Conservation (phyloP, 2,329 filamentous ascomycete species). For the Pseudocercospora cruenta region DNA sequence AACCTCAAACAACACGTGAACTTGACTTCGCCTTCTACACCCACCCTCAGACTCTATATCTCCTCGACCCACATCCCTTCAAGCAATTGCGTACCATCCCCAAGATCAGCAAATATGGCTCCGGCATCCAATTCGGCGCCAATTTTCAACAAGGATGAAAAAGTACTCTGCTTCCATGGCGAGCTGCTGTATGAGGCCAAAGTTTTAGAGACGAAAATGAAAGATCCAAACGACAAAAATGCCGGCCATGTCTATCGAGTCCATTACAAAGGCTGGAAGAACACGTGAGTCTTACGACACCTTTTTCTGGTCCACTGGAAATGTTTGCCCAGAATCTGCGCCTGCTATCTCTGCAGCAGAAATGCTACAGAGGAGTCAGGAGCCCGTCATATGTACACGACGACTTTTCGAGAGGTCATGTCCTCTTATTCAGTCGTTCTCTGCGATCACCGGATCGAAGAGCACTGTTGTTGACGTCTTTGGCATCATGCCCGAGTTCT, state of each 20-base stretch:
- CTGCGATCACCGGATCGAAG: neutral
- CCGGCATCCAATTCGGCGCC: conserved; percentile 25
- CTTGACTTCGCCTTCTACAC: neutral
- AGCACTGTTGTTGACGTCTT: neutral
- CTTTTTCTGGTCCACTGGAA: neutral
- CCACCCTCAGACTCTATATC: neutral
- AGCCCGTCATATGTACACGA: neutral
- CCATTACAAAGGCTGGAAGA: conserved; percentile 99
- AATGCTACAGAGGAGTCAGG: neutral
- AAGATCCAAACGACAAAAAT: conserved; percentile 67
- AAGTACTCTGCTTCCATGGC: conserved; percentile 94
- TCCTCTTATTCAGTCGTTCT: neutral
- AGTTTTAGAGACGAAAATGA: conserved; percentile 75
- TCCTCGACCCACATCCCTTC: conserved; percentile 1
- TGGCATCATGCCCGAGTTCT: neutral
- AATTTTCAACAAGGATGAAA: conserved; percentile 76
- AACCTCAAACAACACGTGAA: conserved; percentile 1
- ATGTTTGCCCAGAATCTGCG: neutral
- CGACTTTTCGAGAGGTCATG: neutral
- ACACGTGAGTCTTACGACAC: conserved; percentile 67
- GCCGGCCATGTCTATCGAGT: conserved; percentile 85
- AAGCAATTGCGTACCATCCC: neutral
- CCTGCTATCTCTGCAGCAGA: neutral
- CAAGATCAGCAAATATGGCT: conserved; percentile 21
- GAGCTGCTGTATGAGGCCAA: conserved; percentile 98